These are phyloP conservation scores for Thelephora aurantiotincta DNA, from an alignment of 768 basidiomycete species.

Conservation along the genomic window DNA sequence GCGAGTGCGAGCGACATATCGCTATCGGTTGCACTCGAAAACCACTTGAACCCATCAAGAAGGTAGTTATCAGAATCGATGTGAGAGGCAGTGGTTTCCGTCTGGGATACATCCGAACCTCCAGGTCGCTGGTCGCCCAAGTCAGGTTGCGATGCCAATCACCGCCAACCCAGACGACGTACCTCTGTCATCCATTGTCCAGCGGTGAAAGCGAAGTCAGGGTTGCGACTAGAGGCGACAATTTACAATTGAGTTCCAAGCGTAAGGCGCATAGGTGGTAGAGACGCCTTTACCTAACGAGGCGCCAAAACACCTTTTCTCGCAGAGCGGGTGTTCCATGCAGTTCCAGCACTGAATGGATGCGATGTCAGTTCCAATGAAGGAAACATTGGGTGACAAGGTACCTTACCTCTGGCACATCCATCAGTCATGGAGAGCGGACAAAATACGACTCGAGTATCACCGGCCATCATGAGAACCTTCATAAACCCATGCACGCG, in stretches of 20 bases:
- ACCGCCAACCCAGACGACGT: slow-evolving; percentile 5
- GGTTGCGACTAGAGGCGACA: slow-evolving; percentile 38
- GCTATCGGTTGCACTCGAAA: slow-evolving; percentile 71
- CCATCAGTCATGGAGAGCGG: slow-evolving; percentile 77
- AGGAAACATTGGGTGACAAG: neutral
- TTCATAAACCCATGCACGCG: slow-evolving; percentile 56
- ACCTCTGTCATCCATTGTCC: slow-evolving; percentile 85
- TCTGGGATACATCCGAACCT: slow-evolving; percentile 62
- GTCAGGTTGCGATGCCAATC: neutral
- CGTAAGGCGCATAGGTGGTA: neutral
- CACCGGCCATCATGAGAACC: slow-evolving; percentile 43
- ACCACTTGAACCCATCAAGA: slow-evolving; percentile 71
- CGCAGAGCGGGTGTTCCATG: slow-evolving; percentile 47
- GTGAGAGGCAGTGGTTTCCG: slow-evolving; percentile 46
- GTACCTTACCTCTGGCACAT: slow-evolving; percentile 36
- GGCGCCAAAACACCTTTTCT: slow-evolving; percentile 37
- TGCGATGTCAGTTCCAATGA: neutral
- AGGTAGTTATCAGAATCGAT: slow-evolving; percentile 24
- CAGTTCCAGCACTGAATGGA: slow-evolving; percentile 41
- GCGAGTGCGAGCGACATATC: slow-evolving; percentile 61
- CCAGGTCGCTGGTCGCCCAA: slow-evolving; percentile 38
- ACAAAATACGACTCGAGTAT: slow-evolving; percentile 56
- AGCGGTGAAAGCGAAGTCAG: slow-evolving; percentile 46
- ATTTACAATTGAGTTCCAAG: neutral
- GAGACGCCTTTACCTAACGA: slow-evolving; percentile 36